phyloP scores from a whole-genome alignment of 768 basidiomycete genomes.

The Trametes coccinea region DNA sequence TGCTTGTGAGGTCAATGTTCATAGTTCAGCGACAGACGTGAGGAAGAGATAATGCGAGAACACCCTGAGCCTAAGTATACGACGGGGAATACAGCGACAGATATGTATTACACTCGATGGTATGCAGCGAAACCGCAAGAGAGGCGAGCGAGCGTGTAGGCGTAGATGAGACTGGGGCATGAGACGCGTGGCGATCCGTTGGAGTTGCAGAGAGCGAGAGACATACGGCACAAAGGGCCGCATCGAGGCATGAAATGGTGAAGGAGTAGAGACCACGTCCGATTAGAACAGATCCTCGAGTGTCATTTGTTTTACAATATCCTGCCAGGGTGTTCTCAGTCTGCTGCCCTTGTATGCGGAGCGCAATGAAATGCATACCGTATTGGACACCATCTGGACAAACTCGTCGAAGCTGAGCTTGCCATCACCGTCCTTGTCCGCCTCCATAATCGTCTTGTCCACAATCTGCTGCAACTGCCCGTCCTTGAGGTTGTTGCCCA shows the following conservation, averaged over 20 bases:
- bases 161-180: constrained; percentile 5
- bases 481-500: constrained; percentile 99
- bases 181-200: constrained; percentile 9
- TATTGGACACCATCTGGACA: constrained; percentile 94
- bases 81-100: constrained; percentile 18
- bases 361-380: constrained; percentile 50
- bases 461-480: constrained; percentile 99
- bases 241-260: not conserved
- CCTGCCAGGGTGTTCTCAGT: constrained; percentile 45
- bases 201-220: not conserved
- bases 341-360: not conserved
- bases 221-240: not conserved
- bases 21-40: not conserved
- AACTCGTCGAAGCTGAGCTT: constrained; percentile 98
- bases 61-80: constrained; percentile 15
- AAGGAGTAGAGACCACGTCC: not conserved
- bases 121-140: constrained; percentile 18
- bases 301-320: constrained; percentile 99
- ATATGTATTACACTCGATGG: constrained; percentile 21
- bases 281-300: constrained; percentile 84
- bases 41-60: not conserved
- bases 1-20: not conserved
- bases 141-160: constrained; percentile 7
- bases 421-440: constrained; percentile 96
- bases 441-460: constrained; percentile 99